Base-by-base conservation (phyloP, 257 asterid genomes). In the Solanum sparsipilum region DNA sequence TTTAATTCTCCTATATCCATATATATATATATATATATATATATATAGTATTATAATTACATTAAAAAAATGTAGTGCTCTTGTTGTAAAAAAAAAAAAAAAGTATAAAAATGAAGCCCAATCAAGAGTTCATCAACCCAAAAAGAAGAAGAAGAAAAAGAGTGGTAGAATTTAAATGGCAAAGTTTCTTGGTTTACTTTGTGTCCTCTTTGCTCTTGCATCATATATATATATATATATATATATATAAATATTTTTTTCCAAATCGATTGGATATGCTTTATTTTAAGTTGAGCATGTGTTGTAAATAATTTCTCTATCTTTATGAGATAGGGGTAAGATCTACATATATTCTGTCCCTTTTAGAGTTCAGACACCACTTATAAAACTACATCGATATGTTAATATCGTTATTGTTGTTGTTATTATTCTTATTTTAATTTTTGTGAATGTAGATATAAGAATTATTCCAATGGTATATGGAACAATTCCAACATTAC, bases 331-430 rank as follows among this genome's bases (percentile, higher is more conserved):
- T 56, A 56, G n/a, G 4, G 65, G 0, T 18, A 46, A 18, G 65
- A 18, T 16, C n/a, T 56, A 18, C 2, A n/a, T 56, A 56, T 0
- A 46, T 46, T 46, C 0, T 46, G 7, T 46, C 0, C 20, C 0
- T 13, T 46, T 46, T 2, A 46, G 7, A 46, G 20, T 7, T 18
- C n/a, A 52, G 4, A 56, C 65, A 18, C 0, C 10, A 56, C n/a
- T 56, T 56, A 56, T 56, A 3, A 52, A 52, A 52, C 60, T 1
- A 16, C 1, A 48, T 2, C 15, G 0, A 3, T 60, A 60, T 46
- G 7, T 46, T 46, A 13, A 13, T 21, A 20, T 58, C 4, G 0
- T 46, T 5, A 13, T 46, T 46, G 7, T 13, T 46, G 11, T 58
- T 58, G n/a, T 58, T 58, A 8, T 58, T 58, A 4, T 46, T 15